Conservation (phyloP, 106 monocot genomes). For the Acorus gramineus region DNA sequence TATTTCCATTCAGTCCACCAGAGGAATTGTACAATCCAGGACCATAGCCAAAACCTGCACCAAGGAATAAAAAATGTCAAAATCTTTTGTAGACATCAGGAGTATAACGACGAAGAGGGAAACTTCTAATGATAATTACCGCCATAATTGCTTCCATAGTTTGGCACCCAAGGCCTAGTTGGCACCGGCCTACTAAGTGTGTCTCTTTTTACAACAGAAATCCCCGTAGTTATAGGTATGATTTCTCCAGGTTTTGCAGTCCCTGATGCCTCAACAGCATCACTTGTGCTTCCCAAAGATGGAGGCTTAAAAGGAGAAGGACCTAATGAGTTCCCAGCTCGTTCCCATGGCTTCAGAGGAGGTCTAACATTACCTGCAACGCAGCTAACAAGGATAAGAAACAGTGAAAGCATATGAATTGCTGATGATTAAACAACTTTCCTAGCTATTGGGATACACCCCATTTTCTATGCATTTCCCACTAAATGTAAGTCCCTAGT, state of each 20-base stretch:
- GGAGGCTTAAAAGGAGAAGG: constrained; percentile 80
- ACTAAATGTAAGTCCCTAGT: no score
- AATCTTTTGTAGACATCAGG: neutral
- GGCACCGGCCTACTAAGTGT: constrained; percentile 56
- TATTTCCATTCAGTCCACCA: constrained; percentile 56
- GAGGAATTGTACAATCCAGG: constrained; percentile 33
- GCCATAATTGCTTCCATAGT: constrained; percentile 67
- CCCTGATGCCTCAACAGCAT: constrained; percentile 85
- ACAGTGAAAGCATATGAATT: no score
- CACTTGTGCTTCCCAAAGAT: constrained; percentile 73
- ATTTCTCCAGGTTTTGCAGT: constrained; percentile 87
- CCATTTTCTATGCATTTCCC: no score
- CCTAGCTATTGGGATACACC: no score
- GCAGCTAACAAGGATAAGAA: no score
- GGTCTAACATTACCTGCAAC: constrained; percentile 34
- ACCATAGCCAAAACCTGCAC: constrained; percentile 41
- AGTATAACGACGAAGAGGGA: neutral
- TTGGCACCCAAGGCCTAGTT: constrained; percentile 86
- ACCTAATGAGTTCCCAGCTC: constrained; percentile 44
- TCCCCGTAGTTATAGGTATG: constrained; percentile 30
- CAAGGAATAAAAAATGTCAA: no score
- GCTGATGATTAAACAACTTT: no score
- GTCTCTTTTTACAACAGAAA: constrained; percentile 13
- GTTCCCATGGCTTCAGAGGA: constrained; percentile 87
- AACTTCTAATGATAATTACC: constrained; percentile 19